phyloP scores from a whole-genome alignment of 371 early-diverging fungal species.

The Encephalitozoon romaleae region DNA sequence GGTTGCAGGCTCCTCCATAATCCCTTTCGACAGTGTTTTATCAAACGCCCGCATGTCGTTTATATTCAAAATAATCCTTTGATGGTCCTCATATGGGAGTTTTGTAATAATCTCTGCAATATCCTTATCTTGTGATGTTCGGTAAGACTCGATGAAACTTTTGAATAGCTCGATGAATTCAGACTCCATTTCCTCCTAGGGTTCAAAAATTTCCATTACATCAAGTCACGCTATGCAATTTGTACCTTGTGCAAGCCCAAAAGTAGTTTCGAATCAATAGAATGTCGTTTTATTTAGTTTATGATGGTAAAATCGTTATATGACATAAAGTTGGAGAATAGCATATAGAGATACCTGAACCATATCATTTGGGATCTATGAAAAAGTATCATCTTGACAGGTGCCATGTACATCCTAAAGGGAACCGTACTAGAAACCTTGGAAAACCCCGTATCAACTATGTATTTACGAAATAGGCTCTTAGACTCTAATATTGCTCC shows the following conservation, averaged over 20 bases:
- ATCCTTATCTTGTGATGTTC: background rate
- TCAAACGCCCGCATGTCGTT: slow-evolving; percentile 54
- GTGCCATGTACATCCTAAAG: slow-evolving; percentile 63
- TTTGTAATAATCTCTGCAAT: slow-evolving; percentile 16
- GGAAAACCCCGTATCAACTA: slow-evolving; percentile 35
- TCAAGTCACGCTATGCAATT: background rate
- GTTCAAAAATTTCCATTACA: background rate
- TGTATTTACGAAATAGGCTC: slow-evolving; percentile 70
- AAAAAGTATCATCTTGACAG: slow-evolving; percentile 70
- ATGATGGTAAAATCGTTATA: slow-evolving; percentile 63
- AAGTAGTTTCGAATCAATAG: background rate
- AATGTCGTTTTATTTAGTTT: background rate
- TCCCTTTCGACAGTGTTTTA: slow-evolving; percentile 37
- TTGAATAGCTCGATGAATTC: slow-evolving; percentile 4
- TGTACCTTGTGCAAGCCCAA: background rate
- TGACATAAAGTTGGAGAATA: slow-evolving; percentile 83
- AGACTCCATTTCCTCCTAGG: background rate
- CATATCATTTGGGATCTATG: slow-evolving; percentile 80
- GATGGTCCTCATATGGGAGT: background rate
- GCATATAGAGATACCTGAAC: slow-evolving; percentile 81
- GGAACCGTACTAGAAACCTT: background rate
- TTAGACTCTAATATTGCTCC: slow-evolving; percentile 64
- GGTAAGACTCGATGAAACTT: slow-evolving; percentile 22
- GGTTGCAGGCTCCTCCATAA: slow-evolving; percentile 48
- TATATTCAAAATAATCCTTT: slow-evolving; percentile 52